Base-by-base conservation (phyloP, 805 yeast species). In the Metschnikowia cerradonensis region DNA sequence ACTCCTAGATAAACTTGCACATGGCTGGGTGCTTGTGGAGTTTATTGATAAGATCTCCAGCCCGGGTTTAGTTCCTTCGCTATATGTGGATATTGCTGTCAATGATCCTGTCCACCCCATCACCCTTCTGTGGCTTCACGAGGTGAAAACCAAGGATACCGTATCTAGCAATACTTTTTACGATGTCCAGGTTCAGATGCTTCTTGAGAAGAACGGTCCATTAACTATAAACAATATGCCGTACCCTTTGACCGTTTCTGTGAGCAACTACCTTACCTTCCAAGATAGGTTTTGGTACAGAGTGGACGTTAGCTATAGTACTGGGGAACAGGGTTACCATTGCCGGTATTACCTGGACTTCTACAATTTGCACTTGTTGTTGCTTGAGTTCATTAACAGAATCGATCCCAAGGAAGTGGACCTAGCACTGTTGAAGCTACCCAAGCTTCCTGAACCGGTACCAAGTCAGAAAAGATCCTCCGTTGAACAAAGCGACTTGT, bases 1-100 rank as follows among this genome's bases (percentile, higher is more conserved):
- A 58, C 62, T 82, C 19, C 53, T 80, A 4, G 76, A 76, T 47
- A 63, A 76, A 38, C 71, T 68, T 39, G 76, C 76, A 1, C 74
- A 76, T 56, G 86, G 84, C 1, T 80, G 84, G 83, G 62, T 81
- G 2, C 61, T 79, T 40, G 86, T 79, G 7, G 80, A 80, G 60
- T 76, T 79, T n/a, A 72, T 81, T 33, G 79, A 78, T 39, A 68
- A 73, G 51, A 51, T 78, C 31, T 62, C 68, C 4, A 63, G 60
- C 3, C 75, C 79, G 1, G 85, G 85, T 1, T 64, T 81, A 50
- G 72, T 81, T 2, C 85, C 85, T 1, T 76, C 80, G 2, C 67
- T 72, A 34, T 77, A 76, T 57, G 78, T 73, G 20, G 76, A 71
- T 45, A 75, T 76, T 23, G 79, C 77, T n/a, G 67, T 70, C 30